Base-by-base conservation (phyloP, 768 basidiomycete genomes). In the Daedaleopsis nitida region DNA sequence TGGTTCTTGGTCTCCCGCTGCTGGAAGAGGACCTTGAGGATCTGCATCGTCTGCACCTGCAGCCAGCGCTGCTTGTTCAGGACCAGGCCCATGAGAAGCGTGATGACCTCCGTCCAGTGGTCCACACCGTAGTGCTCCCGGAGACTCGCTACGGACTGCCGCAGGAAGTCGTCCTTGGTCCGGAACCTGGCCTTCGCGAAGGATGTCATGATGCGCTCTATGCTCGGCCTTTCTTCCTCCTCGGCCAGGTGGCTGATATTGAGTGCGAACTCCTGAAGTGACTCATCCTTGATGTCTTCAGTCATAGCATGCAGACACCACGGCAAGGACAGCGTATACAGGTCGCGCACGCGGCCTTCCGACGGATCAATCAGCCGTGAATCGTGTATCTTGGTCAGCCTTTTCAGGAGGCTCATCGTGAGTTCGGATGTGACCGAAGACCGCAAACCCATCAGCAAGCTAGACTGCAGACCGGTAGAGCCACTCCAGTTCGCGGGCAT, bases 131-230 rank as follows among this genome's bases (percentile, higher is more conserved):
- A 94, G 73, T 92, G 87, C 69, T 97, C 95, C 21, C 94, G 86
- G 39, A 98, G 81, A 66, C 91, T 88, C 1, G 86, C 80, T 21
- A 94, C 87, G 0, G 92, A 94, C 70, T 97, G 94, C 5, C 93
- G 86, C 60, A 96, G 82, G 76, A 96, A 96, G 74, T 97, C 95
- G 55, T 98, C 95, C 68, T 88, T 88, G 1, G 94, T 94, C 51
- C 95, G 82, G 80, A 98, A 97, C 53, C 91, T 88, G 21, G 81
- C 80, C 73, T 92, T 92, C 57, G 91, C 85, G 67, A 96, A 96
- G 3, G 92, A 94, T 5, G 81, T 87, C 89, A 96, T 91, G 69
- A 98, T 91, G 51, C 91, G 88, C 55, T 86, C 81, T 67, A 97
- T 91, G 68, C 88, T 91, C n/a, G 84, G 81, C 32, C 87, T 83